Conservation (phyloP, 2,329 filamentous ascomycete species). For the Stemphylium beticola region DNA sequence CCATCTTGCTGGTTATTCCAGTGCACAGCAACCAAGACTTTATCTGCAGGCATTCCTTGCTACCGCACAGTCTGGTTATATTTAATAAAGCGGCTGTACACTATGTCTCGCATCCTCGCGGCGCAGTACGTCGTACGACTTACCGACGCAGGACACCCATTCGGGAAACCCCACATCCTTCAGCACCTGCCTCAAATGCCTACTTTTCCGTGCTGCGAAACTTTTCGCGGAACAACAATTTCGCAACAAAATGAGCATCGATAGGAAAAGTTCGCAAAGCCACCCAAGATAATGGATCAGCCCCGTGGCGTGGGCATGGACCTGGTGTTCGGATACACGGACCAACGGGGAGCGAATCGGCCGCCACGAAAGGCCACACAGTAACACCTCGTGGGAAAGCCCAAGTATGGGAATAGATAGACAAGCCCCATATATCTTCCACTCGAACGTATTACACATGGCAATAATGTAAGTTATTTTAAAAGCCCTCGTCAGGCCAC, state of each 20-base stretch:
- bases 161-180: background rate
- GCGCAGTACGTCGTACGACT: conserved; percentile 2
- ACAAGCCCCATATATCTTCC: conserved; percentile 18
- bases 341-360: conserved; percentile 25
- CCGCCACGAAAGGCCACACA: conserved; percentile 16
- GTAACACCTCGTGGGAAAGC: conserved; percentile 20
- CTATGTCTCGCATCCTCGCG: background rate
- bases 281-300: background rate
- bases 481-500: conserved; percentile 15
- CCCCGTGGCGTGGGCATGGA: conserved; percentile 10
- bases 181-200: background rate
- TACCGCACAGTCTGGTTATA: background rate
- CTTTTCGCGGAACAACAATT: background rate
- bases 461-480: conserved; percentile 27
- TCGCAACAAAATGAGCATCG: background rate
- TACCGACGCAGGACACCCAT: background rate
- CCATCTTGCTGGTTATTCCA: background rate
- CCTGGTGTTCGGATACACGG: conserved; percentile 35
- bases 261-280: background rate
- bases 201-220: background rate
- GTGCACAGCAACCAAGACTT: background rate
- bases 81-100: background rate
- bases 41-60: background rate
- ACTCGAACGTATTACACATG: conserved; percentile 23
- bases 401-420: conserved; percentile 22